Conservation (phyloP, 768 basidiomycete species). For the Phlegmacium glaucopus region DNA sequence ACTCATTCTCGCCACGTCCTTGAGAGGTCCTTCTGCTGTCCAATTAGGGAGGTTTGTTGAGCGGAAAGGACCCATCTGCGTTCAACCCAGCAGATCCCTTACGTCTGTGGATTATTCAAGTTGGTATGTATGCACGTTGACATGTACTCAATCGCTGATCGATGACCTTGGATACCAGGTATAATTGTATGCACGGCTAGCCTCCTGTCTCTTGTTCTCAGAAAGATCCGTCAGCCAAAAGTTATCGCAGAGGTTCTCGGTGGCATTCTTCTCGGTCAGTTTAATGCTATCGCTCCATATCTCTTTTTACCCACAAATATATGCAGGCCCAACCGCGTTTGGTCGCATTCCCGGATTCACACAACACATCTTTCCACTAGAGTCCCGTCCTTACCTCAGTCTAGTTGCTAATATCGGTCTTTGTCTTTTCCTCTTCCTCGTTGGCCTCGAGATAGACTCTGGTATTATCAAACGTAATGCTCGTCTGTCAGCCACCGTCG, state of each 20-base stretch:
- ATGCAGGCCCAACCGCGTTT: constrained; percentile 47
- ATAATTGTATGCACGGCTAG: constrained; percentile 83
- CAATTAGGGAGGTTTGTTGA: constrained; percentile 70
- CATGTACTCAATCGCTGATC: constrained; percentile 6
- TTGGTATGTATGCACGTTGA: constrained; percentile 45
- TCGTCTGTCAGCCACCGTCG: constrained; percentile 62
- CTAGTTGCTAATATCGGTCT: constrained; percentile 89
- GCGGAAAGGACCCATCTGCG: constrained; percentile 67
- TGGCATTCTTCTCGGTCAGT: constrained; percentile 79
- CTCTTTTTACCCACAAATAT: neutral
- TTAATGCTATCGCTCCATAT: neutral
- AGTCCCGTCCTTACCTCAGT: constrained; percentile 72
- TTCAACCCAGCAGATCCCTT: constrained; percentile 70
- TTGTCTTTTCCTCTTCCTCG: constrained; percentile 86
- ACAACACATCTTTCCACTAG: constrained; percentile 73
- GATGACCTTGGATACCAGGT: constrained; percentile 43
- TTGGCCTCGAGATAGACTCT: constrained; percentile 89
- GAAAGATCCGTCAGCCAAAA: constrained; percentile 80
- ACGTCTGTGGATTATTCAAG: constrained; percentile 75
- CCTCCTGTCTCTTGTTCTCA: constrained; percentile 57
- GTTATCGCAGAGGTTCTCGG: constrained; percentile 84
- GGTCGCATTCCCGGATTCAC: constrained; percentile 90
- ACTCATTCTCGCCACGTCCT: neutral
- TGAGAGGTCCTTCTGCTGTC: neutral
- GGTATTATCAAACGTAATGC: constrained; percentile 76